Evolutionary conservation across 495 filamentous ascomycete genomes (phyloP).

Genomic region (Lindgomyces ingoldianus): DNA sequence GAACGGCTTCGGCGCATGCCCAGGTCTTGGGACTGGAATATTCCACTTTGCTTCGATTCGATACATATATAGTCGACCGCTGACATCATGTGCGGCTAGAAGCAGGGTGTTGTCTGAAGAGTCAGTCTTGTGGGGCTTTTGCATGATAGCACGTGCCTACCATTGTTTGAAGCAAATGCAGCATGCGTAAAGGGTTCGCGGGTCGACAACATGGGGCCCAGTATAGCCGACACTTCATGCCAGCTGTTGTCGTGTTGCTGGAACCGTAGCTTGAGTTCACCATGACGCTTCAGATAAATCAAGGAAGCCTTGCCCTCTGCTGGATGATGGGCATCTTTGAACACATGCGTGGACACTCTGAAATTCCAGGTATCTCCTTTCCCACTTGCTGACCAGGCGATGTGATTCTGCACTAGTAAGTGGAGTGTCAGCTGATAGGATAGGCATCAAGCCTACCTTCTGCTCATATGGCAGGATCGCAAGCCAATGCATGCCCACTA

Average conservation of each 20-base stretch:
- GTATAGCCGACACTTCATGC: slow-evolving; percentile 64
- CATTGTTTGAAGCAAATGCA: slow-evolving; percentile 70
- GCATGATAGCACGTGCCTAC: slow-evolving; percentile 44
- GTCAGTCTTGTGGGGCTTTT: neutral
- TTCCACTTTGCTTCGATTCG: slow-evolving; percentile 47
- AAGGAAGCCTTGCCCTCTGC: slow-evolving; percentile 64
- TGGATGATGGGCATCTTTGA: slow-evolving; percentile 67
- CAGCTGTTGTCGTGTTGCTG: slow-evolving; percentile 67
- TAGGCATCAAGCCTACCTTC: slow-evolving; percentile 46
- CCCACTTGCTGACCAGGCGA: slow-evolving; percentile 30
- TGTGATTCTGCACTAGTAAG: slow-evolving; percentile 42
- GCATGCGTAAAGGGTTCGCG: slow-evolving; percentile 79
- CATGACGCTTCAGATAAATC: slow-evolving; percentile 68
- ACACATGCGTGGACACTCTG: slow-evolving; percentile 51
- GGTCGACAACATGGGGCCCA: slow-evolving; percentile 68
- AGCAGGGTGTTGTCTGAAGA: slow-evolving; percentile 41
- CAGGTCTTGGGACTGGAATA: slow-evolving; percentile 24
- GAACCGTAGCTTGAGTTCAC: slow-evolving; percentile 68
- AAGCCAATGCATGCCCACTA: slow-evolving; percentile 87
- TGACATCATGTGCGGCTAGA: slow-evolving; percentile 40
- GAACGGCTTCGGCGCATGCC: slow-evolving; percentile 16
- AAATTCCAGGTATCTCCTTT: slow-evolving; percentile 52
- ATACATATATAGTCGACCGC: slow-evolving; percentile 41
- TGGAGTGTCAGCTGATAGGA: neutral
- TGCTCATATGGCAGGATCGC: slow-evolving; percentile 44